Conservation (phyloP, 306 rosid genomes). For the Styphnolobium japonicum region DNA sequence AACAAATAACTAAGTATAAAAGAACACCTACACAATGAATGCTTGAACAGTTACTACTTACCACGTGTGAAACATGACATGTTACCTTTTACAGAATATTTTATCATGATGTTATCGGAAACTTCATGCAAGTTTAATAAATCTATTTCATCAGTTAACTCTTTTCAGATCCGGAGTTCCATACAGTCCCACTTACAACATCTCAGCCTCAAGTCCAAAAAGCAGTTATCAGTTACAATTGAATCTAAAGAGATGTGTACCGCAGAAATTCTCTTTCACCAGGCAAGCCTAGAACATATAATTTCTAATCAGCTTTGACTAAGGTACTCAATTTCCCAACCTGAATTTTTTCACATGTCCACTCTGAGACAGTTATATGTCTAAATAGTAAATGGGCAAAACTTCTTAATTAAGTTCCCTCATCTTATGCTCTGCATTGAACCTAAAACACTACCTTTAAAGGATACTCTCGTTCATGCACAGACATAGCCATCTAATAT, state of each 20-base stretch:
- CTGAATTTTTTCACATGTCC: background rate
- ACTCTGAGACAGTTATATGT: background rate
- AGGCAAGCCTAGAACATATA: background rate
- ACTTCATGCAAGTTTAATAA: background rate
- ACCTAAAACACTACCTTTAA: background rate
- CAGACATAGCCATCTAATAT: background rate
- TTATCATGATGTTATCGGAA: background rate
- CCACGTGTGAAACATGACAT: background rate
- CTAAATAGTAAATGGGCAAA: background rate
- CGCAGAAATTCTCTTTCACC: background rate
- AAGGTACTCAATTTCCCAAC: background rate
- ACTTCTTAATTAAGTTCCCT: background rate
- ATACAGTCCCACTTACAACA: background rate
- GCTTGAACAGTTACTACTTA: background rate
- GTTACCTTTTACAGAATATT: constrained; percentile 1
- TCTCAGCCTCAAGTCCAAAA: background rate
- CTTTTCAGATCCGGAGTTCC: background rate
- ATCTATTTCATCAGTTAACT: background rate
- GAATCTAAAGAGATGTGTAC: background rate
- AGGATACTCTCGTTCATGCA: background rate
- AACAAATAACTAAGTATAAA: background rate
- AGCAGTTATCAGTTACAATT: background rate
- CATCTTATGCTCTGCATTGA: background rate
- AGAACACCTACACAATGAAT: background rate
- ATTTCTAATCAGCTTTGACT: background rate